Conservation (phyloP, 352 stramenopile species). For the Globisporangium yorkense region DNA sequence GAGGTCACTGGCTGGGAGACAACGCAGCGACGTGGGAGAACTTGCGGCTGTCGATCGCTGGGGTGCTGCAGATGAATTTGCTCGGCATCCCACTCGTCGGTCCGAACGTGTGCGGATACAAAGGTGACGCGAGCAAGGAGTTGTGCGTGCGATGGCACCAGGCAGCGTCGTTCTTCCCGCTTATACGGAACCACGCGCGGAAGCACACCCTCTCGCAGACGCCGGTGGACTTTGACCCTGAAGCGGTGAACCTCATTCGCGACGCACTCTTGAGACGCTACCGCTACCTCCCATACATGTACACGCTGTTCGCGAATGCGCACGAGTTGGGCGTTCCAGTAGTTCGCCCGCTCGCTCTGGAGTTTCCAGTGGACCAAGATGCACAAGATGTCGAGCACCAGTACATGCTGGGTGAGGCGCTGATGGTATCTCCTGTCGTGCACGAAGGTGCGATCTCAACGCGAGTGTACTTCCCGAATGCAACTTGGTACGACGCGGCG, state of each 20-base stretch:
- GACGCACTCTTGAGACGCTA: slow-evolving; percentile 61
- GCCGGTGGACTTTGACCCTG: slow-evolving; percentile 60
- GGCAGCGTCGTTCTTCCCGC: slow-evolving; percentile 66
- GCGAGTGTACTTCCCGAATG: slow-evolving; percentile 59
- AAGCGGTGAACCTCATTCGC: slow-evolving; percentile 59
- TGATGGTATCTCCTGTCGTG: slow-evolving; percentile 81
- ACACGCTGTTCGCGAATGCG: slow-evolving; percentile 71
- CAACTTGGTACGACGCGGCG: slow-evolving; percentile 64
- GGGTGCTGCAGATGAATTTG: slow-evolving; percentile 72
- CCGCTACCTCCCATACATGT: slow-evolving; percentile 77
- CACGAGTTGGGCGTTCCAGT: slow-evolving; percentile 38
- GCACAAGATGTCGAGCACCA: slow-evolving; percentile 46
- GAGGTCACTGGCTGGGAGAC: slow-evolving; percentile 55
- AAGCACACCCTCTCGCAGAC: slow-evolving; percentile 32
- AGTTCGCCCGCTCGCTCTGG: slow-evolving; percentile 48
- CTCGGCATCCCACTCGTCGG: slow-evolving; percentile 67
- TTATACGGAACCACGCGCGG: slow-evolving; percentile 73
- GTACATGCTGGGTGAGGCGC: slow-evolving; percentile 58
- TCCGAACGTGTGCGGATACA: slow-evolving; percentile 58
- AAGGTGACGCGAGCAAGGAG: slow-evolving; percentile 40
- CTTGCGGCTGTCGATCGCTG: slow-evolving; percentile 63
- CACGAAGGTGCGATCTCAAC: slow-evolving; percentile 49
- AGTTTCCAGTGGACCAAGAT: slow-evolving; percentile 50
- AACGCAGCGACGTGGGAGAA: slow-evolving; percentile 73
- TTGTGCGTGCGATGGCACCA: slow-evolving; percentile 83